Base-by-base conservation (phyloP, 257 asterid species). In the Scutellaria galericulata region DNA sequence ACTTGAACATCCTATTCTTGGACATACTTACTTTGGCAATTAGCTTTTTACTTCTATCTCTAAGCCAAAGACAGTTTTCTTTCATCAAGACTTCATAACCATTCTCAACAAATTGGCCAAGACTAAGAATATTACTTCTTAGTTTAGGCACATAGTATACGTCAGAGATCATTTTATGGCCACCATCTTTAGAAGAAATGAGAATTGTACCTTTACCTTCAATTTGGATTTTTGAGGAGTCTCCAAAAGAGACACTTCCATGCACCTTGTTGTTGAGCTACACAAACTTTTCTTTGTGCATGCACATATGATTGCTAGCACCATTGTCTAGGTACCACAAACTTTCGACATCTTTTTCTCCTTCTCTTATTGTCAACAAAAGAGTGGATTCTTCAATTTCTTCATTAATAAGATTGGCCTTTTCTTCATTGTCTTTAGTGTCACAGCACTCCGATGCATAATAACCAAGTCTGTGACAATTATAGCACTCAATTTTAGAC, bases 361-460 rank as follows among this genome's bases (percentile, higher is more conserved):
- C 46, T 37, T 59, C 47, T 59, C 20, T 59, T 59, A 59, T 13
- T 1, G 11, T 59, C 12, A 58, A 11, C 8, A 58, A 35, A 1
- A 58, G 1, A 58, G 45, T 58, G 18, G 64, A 58, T 27, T 58
- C 44, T 58, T 58, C 45, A 58, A 7, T 20, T 58, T 58, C 64
- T 27, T 56, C 44, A 27, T 27, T 14, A 57, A 57, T 42, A 57
- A 24, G 64, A 57, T 57, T 57, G 42, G 44, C 42, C 9, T 6
- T 12, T 24, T 56, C 64, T 57, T 57, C 64, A 57, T 57, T 57
- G 11, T 57, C 5, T 55, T 22, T 55, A 55, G 48, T 35, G 13
- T 59, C 65, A 7, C 0, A 24, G 13, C 47, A 59, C 12, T 59
- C 13, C 7, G 12, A 12, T 59, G 55, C 55, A 50, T 50, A 50